Percentiles rank a stretch among this genome's conserved stretches.
Conservation (phyloP, 805 yeast genomes). For the Candida alai region DNA sequence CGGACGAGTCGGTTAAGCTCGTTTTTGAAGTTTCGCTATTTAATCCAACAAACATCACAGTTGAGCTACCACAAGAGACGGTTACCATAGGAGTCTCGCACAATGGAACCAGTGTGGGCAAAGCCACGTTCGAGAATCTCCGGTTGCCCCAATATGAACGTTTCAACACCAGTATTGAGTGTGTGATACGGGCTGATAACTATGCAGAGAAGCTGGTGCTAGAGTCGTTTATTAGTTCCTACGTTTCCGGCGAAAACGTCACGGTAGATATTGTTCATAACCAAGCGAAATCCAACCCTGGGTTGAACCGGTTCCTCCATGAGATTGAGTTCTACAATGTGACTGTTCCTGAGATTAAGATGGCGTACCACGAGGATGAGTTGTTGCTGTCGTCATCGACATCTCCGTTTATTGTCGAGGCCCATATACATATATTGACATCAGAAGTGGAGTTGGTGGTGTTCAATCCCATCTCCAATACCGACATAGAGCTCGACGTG, state of each 20-base stretch:
- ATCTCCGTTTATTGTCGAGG: slow-evolving; percentile 42
- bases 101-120: slow-evolving; percentile 34
- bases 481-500: slow-evolving; percentile 40
- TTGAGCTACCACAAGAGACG: slow-evolving; percentile 21
- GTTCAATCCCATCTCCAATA: slow-evolving; percentile 51
- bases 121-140: slow-evolving; percentile 19
- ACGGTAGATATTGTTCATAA: slow-evolving; percentile 25
- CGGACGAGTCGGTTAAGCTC: slow-evolving; percentile 18
- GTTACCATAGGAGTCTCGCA: slow-evolving; percentile 24
- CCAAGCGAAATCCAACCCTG: slow-evolving; percentile 12
- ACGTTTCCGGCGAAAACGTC: slow-evolving; percentile 14
- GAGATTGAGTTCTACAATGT: slow-evolving; percentile 19
- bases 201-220: slow-evolving; percentile 6
- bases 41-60: slow-evolving; percentile 29
- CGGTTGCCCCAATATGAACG: slow-evolving; percentile 16
- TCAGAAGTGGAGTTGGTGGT: slow-evolving; percentile 53
- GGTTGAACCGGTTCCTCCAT: slow-evolving; percentile 12
- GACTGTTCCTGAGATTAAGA: slow-evolving; percentile 22
- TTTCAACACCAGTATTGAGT: slow-evolving; percentile 7
- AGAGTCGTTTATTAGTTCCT: slow-evolving; percentile 19
- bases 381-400: slow-evolving; percentile 9
- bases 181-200: slow-evolving; percentile 5
- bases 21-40: slow-evolving; percentile 24
- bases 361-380: slow-evolving; percentile 21
- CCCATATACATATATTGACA: slow-evolving; percentile 51